Conservation (phyloP, 2,329 filamentous ascomycete genomes). For the Bipolaris gigantea region DNA sequence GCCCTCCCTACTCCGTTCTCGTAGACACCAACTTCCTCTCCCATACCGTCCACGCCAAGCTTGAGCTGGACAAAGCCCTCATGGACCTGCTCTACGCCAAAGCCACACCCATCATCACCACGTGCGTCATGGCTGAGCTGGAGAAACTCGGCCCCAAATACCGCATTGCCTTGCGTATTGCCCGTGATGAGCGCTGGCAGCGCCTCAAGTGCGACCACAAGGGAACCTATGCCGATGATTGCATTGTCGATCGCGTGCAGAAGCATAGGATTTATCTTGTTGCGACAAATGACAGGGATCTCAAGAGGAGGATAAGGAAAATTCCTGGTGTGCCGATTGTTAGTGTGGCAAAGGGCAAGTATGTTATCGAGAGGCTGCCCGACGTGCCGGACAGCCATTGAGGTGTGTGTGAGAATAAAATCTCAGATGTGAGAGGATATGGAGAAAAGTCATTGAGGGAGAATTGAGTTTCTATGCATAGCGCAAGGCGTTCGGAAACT, state of each 20-base stretch:
- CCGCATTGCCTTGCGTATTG: slow-evolving; percentile 80
- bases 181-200: slow-evolving; percentile 86
- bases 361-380: slow-evolving; percentile 88
- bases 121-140: slow-evolving; percentile 74
- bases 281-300: slow-evolving; percentile 57
- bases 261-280: slow-evolving; percentile 53
- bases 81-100: slow-evolving; percentile 95
- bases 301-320: slow-evolving; percentile 80
- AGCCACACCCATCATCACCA: slow-evolving; percentile 84
- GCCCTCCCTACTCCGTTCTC: slow-evolving; percentile 79
- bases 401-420: neutral
- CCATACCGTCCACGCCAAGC: slow-evolving; percentile 87
- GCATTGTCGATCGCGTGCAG: slow-evolving; percentile 46
- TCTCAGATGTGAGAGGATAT: neutral
- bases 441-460: neutral
- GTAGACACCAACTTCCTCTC: slow-evolving; percentile 44
- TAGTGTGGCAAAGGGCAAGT: slow-evolving; percentile 85
- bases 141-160: slow-evolving; percentile 88
- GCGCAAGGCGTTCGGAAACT: slow-evolving; percentile 9
- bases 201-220: slow-evolving; percentile 87
- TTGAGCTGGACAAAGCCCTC: slow-evolving; percentile 82
- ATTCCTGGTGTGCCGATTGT: slow-evolving; percentile 76
- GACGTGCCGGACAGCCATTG: slow-evolving; percentile 69
- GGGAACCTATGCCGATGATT: slow-evolving; percentile 82
- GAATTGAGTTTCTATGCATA: slow-evolving; percentile 9